A percentile compares a stretch with the other conserved stretches of the same genome.
Conservation (phyloP, 2,329 filamentous ascomycete genomes). For the Chaetomiaceae sp. region DNA sequence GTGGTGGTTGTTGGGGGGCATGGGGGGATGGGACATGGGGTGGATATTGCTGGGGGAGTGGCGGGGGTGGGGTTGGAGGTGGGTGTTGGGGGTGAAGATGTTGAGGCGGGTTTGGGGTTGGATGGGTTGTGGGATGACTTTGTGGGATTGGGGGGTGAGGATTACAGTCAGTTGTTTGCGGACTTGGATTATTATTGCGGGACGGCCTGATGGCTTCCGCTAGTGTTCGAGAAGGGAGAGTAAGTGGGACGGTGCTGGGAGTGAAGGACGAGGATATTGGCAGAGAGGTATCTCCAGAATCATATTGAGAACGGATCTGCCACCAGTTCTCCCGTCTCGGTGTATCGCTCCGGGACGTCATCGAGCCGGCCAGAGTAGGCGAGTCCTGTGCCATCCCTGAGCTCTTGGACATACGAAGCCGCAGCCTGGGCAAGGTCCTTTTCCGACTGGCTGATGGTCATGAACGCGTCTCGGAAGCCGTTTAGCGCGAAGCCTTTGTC, state of each 20-base stretch:
- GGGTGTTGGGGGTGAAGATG: not conserved
- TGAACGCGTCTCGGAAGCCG: constrained; percentile 4
- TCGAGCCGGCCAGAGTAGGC: constrained; percentile 4
- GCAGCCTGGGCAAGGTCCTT: not conserved
- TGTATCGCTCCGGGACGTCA: constrained; percentile 4
- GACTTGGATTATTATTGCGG: constrained; percentile 8
- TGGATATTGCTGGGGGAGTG: not conserved
- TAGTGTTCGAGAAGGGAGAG: too few relatives aligned
- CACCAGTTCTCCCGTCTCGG: not conserved
- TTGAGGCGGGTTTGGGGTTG: not conserved
- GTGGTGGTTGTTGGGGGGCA: too few relatives aligned
- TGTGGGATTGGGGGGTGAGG: not conserved
- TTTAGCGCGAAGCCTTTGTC: not conserved
- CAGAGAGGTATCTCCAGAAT: too few relatives aligned
- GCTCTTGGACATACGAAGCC: not conserved
- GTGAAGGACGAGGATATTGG: too few relatives aligned
- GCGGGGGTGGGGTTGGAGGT: not conserved
- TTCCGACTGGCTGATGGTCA: not conserved
- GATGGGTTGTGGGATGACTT: constrained; percentile 6
- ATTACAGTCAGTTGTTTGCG: constrained; percentile 3
- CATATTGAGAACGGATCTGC: too few relatives aligned
- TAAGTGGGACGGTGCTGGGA: too few relatives aligned
- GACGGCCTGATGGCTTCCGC: not conserved
- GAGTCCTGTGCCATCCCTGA: not conserved
- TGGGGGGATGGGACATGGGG: too few relatives aligned